Conservation (phyloP, 345 rosid genomes). For the Physaria fendleri region DNA sequence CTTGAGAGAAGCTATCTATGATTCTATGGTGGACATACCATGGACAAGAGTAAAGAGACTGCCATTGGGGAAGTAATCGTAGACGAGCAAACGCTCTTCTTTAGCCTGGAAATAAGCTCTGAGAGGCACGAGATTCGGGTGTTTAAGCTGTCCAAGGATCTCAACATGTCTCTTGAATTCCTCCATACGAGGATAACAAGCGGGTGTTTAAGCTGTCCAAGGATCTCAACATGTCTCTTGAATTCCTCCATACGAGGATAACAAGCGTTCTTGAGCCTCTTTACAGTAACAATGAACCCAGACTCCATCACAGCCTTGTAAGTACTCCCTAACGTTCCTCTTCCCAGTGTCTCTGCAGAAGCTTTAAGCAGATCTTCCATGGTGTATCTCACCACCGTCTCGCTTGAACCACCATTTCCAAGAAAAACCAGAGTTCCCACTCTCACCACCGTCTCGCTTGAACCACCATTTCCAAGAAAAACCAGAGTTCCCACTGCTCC, state of each 20-base stretch:
- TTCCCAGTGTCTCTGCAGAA: constrained; percentile 86
- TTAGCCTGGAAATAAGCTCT: constrained; percentile 91
- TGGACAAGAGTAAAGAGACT: constrained; percentile 91
- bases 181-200: constrained; percentile 63
- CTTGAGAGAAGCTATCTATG: neutral
- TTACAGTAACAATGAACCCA: constrained; percentile 92
- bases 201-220: constrained; percentile 76
- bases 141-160: constrained; percentile 63
- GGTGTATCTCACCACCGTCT: constrained; percentile 58
- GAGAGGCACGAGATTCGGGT: constrained; percentile 80
- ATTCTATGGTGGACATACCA: constrained; percentile 39
- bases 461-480: constrained; percentile 51
- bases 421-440: constrained; percentile 80
- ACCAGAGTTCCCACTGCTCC: constrained; percentile 72
- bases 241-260: constrained; percentile 74
- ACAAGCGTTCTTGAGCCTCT: constrained; percentile 74
- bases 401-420: constrained; percentile 40
- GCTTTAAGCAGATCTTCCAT: constrained; percentile 84
- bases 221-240: constrained; percentile 58
- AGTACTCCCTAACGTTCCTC: constrained; percentile 86
- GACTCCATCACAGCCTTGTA: constrained; percentile 95
- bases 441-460: constrained; percentile 46
- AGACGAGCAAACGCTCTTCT: constrained; percentile 88
- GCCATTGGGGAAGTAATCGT: constrained; percentile 95
- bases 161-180: constrained; percentile 78